Conservation (phyloP, 1,284 basidiomycete species). For the Ceratorhiza oryzae-sativae region DNA sequence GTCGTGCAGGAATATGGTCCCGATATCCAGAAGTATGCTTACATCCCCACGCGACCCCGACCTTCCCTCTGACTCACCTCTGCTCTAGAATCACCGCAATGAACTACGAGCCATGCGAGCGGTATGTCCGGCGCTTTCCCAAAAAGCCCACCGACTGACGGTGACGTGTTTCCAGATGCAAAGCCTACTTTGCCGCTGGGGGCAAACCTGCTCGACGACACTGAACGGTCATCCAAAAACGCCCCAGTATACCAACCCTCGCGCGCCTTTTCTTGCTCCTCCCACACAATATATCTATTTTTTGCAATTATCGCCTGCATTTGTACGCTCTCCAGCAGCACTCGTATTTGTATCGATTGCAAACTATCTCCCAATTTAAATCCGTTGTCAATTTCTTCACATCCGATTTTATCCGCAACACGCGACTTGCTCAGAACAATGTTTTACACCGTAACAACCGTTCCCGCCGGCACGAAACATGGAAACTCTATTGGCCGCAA, state of each 20-base stretch:
- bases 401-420: constrained; percentile 26
- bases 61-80: constrained; percentile 32
- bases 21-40: constrained; percentile 38
- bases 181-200: constrained; percentile 22
- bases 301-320: constrained; percentile 36
- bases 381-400: constrained; percentile 31
- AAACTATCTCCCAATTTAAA: constrained; percentile 38
- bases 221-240: constrained; percentile 12
- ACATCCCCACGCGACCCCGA: constrained; percentile 30
- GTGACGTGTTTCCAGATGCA: constrained; percentile 34
- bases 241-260: constrained; percentile 10
- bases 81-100: constrained; percentile 35
- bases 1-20: constrained; percentile 30
- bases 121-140: constrained; percentile 16
- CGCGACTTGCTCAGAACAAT: background rate
- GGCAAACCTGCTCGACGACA: constrained; percentile 34
- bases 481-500: constrained; percentile 17
- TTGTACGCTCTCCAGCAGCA: constrained; percentile 37
- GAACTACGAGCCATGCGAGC: constrained; percentile 39
- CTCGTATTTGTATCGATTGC: constrained; percentile 37
- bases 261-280: background rate
- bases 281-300: constrained; percentile 33
- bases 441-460: background rate
- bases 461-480: constrained; percentile 30
- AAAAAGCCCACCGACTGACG: background rate